Evolutionary conservation across 345 rosid genomes (phyloP).

Genomic region (Salix brachista): DNA sequence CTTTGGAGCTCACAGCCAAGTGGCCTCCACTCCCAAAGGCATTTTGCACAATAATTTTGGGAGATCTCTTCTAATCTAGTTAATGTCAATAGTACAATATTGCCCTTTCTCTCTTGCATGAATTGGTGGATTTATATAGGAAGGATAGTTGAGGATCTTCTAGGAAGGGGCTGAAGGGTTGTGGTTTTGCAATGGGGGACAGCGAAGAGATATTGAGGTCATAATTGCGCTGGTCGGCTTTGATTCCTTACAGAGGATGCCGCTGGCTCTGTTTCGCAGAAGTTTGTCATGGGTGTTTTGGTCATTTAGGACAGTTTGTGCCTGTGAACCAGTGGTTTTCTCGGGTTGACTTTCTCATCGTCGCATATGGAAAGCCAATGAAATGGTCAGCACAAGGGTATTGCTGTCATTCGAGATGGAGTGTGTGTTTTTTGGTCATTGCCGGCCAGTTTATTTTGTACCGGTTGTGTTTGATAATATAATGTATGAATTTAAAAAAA

Average conservation of each 20-base stretch:
- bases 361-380: background rate
- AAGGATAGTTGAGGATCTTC: constrained; percentile 33
- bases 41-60: no score
- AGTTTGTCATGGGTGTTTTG: constrained; percentile 18
- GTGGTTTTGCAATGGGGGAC: constrained; percentile 29
- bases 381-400: background rate
- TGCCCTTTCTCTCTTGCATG: no score
- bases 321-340: background rate
- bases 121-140: background rate
- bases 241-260: background rate
- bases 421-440: no score
- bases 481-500: no score
- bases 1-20: no score
- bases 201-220: constrained; percentile 39
- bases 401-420: background rate
- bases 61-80: no score
- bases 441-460: no score
- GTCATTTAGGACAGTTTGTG: background rate
- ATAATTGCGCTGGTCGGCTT: constrained; percentile 18
- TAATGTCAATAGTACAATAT: no score
- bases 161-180: constrained; percentile 10
- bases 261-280: constrained; percentile 14
- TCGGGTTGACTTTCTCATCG: background rate
- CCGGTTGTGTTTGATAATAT: no score
- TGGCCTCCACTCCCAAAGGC: no score